Conservation (phyloP, 2,329 filamentous ascomycete species). For the Claviceps spartinae region DNA sequence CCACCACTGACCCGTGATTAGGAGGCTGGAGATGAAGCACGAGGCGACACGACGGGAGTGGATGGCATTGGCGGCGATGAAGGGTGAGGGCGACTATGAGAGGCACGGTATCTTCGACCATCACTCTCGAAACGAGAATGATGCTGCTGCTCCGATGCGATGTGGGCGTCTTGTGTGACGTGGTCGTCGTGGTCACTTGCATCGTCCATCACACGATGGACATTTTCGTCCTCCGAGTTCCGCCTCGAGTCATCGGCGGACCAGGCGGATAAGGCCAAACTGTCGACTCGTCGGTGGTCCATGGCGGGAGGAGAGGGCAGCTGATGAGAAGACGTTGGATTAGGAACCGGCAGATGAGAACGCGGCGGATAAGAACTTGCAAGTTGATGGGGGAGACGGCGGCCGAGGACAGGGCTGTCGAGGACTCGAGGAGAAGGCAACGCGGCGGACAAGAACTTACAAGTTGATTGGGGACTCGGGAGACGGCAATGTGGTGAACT, state of each 20-base stretch:
- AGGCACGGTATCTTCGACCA: slow-evolving; percentile 12
- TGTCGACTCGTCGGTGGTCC: slow-evolving; percentile 22
- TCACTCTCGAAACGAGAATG: slow-evolving; percentile 1
- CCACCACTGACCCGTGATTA: slow-evolving; percentile 23
- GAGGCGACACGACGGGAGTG: slow-evolving; percentile 27
- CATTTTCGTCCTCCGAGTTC: slow-evolving; percentile 19
- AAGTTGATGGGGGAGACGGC: slow-evolving; percentile 28
- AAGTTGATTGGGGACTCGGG: slow-evolving; percentile 1
- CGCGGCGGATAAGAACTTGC: slow-evolving; percentile 19
- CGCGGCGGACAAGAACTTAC: background rate
- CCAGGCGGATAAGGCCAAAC: slow-evolving; percentile 25
- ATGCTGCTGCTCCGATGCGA: background rate
- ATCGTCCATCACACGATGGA: slow-evolving; percentile 19
- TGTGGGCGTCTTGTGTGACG: slow-evolving; percentile 8
- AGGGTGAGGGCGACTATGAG: slow-evolving; percentile 12
- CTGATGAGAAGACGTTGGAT: background rate
- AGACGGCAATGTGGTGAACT: background rate
- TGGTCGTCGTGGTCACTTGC: slow-evolving; percentile 13
- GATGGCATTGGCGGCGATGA: slow-evolving; percentile 18
- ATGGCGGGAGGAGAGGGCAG: slow-evolving; percentile 23
- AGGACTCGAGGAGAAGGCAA: background rate
- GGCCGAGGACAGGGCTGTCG: slow-evolving; percentile 4
- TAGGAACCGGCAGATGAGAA: slow-evolving; percentile 21
- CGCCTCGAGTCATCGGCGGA: slow-evolving; percentile 24
- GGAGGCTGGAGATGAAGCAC: slow-evolving; percentile 24